Evolutionary conservation across 2,329 filamentous ascomycete species (phyloP), one percentile per base, ranked within the genome.

Genomic region (Aspergillus sp.): DNA sequence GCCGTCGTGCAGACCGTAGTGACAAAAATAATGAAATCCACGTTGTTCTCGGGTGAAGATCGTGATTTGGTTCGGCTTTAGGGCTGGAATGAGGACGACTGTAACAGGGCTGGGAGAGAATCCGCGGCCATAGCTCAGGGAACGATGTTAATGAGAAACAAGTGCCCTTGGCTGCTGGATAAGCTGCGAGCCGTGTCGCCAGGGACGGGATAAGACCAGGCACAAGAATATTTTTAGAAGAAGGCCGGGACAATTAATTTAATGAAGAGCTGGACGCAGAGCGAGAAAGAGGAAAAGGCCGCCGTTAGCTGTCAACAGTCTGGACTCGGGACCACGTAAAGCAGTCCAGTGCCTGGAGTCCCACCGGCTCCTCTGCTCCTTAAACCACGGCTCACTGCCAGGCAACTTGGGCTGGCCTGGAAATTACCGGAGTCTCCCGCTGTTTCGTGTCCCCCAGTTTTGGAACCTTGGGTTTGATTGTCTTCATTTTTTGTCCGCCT

Each of bases 301-400:
- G 51, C 54, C 47, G 54, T 56, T 57, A 57, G 41, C 48, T 57
- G 55, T 57, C 55, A 57, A 34, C 27, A 34, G 33, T 45, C 39
- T 53, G 27, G 51, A 53, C 33, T 40, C 33, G 11, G 27, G 27
- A 49, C 46, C 46, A 12, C 46, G 46, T 34, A 48, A 48, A 27
- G 46, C 9, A n/a, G 27, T 9, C 27, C 27, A 30, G 46, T 49
- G 30, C 46, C 46, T 45, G 40, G 40, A 33, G 50, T 45, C 51
- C 41, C 41, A 45, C 51, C 15, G 39, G 51, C 39, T 40, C 51
- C 51, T 47, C 51, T 30, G 27, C 27, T 33, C 51, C 51, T 46
- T 39, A 40, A 39, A 47, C 51, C 51, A 39, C 34, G 51, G 51
- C 34, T 27, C 19, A 34, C 22, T 22, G 20, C 34, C 48, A 19